Conservation (phyloP, 1,284 basidiomycete genomes). For the Ganoderma lucidum region DNA sequence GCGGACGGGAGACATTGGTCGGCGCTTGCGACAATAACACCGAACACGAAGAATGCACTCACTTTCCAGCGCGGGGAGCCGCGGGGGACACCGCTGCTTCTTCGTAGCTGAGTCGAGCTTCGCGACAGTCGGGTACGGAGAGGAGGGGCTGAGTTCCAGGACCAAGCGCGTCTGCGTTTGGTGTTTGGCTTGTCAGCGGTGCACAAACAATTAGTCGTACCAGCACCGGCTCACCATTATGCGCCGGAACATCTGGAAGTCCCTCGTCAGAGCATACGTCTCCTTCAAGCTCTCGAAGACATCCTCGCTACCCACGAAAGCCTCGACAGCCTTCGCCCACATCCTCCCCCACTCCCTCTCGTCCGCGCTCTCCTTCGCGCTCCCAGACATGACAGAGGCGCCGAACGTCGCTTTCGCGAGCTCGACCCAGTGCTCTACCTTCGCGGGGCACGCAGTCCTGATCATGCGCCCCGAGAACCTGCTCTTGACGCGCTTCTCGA, state of each 20-base stretch:
- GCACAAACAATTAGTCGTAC: slow-evolving; percentile 8
- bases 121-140: slow-evolving; percentile 59
- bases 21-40: neutral
- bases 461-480: slow-evolving; percentile 93
- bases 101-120: slow-evolving; percentile 50
- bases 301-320: slow-evolving; percentile 57
- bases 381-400: slow-evolving; percentile 38
- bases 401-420: slow-evolving; percentile 55
- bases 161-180: slow-evolving; percentile 56
- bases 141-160: slow-evolving; percentile 53
- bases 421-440: slow-evolving; percentile 59
- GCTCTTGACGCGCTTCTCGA: slow-evolving; percentile 96
- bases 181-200: slow-evolving; percentile 11
- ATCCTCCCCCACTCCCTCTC: slow-evolving; percentile 55
- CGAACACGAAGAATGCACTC: slow-evolving; percentile 33
- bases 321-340: slow-evolving; percentile 70
- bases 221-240: slow-evolving; percentile 63
- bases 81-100: slow-evolving; percentile 61
- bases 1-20: neutral
- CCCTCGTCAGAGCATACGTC: slow-evolving; percentile 71
- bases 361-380: slow-evolving; percentile 53
- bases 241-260: slow-evolving; percentile 69
- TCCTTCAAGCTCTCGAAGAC: slow-evolving; percentile 59
- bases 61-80: slow-evolving; percentile 62
- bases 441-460: slow-evolving; percentile 70